Evolutionary conservation across 495 filamentous ascomycete genomes (phyloP).

Genomic region (Bombardia bombarda): DNA sequence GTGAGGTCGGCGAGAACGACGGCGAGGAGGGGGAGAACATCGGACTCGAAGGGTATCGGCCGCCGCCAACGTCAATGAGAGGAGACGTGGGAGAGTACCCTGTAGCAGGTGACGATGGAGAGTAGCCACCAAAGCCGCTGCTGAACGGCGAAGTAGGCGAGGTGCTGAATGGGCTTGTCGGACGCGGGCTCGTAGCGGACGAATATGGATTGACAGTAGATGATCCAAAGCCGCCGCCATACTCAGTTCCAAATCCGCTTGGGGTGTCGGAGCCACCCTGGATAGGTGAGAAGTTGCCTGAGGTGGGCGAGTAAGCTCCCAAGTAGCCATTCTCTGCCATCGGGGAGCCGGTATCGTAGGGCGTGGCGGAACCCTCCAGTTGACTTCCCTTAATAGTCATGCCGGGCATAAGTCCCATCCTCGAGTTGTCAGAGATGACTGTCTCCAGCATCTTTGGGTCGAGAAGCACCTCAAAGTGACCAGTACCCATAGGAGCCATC

Average conservation of each 20-base stretch:
- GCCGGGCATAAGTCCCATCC: slow-evolving; percentile 67
- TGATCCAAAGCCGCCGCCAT: slow-evolving; percentile 35
- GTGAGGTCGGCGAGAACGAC: slow-evolving; percentile 79
- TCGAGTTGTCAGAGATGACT: slow-evolving; percentile 81
- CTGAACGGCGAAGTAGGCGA: slow-evolving; percentile 65
- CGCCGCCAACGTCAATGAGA: slow-evolving; percentile 49
- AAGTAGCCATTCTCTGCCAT: slow-evolving; percentile 64
- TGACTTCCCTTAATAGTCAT: slow-evolving; percentile 65
- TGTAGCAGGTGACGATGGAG: slow-evolving; percentile 56
- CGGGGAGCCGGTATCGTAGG: slow-evolving; percentile 88
- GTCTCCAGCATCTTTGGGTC: slow-evolving; percentile 94
- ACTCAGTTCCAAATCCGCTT: slow-evolving; percentile 59
- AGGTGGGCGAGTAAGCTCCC: slow-evolving; percentile 61
- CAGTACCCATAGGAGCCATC: slow-evolving; percentile 91
- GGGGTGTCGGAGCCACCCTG: slow-evolving; percentile 68
- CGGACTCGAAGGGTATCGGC: slow-evolving; percentile 61
- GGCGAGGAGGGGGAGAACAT: slow-evolving; percentile 69
- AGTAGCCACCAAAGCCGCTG: slow-evolving; percentile 60
- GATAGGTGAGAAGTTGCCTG: slow-evolving; percentile 90
- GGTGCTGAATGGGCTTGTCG: slow-evolving; percentile 70
- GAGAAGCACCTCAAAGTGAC: slow-evolving; percentile 83
- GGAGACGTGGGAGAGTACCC: slow-evolving; percentile 70
- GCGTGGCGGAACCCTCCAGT: slow-evolving; percentile 80
- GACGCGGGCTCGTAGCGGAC: slow-evolving; percentile 61
- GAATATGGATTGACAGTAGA: slow-evolving; percentile 62